Percentiles rank a stretch among this genome's conserved stretches.
These are phyloP conservation scores for Stephania japonica DNA, from an alignment of 164 flowering plant genomes.

Conservation along the genomic window DNA sequence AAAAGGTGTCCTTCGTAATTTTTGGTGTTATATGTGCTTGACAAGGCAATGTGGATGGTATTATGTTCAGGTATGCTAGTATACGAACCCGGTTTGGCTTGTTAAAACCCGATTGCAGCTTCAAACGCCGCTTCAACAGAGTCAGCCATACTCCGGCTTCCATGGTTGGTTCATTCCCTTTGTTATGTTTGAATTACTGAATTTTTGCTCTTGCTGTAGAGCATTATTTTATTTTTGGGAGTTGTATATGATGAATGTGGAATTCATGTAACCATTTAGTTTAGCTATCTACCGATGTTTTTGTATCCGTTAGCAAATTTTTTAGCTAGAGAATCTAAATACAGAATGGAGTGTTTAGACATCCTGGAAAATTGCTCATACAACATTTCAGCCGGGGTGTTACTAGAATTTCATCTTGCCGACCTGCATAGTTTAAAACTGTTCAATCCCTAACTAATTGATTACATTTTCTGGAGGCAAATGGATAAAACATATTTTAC, in stretches of 20 bases:
- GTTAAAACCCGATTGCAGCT: constrained; percentile 97
- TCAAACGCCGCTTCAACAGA: constrained; percentile 78
- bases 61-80: constrained; percentile 69
- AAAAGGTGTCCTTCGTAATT: no score
- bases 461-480: no score
- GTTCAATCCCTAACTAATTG: no score
- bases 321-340: no score
- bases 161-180: constrained; percentile 54
- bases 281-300: no score
- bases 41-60: neutral
- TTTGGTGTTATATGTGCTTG: neutral
- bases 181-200: constrained; percentile 22
- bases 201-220: neutral
- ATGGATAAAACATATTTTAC: no score
- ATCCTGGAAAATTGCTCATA: no score
- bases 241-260: neutral
- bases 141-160: constrained; percentile 71
- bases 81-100: constrained; percentile 96
- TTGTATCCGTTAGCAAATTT: no score
- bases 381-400: no score
- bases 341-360: no score
- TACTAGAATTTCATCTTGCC: no score
- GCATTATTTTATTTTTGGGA: neutral
- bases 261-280: neutral
- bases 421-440: no score